Evolutionary conservation across 177 flowering plant genomes (phyloP), one percentile per base, ranked within the genome.

Genomic region (Telopea speciosissima): DNA sequence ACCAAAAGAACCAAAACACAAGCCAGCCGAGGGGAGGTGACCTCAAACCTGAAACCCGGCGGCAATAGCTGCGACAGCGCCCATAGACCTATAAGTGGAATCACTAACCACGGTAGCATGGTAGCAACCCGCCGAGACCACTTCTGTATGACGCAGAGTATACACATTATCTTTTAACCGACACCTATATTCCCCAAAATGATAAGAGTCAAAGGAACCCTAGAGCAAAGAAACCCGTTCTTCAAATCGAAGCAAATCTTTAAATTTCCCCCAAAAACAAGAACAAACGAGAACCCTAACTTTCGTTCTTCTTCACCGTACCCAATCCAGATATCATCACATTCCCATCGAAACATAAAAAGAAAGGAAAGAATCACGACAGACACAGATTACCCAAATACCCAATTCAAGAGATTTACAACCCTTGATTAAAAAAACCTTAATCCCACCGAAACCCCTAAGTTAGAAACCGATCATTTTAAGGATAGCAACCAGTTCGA

Each of bases 61-160:
- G 97, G 98, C 70, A 94, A 69, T 19, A 94, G 83, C 84, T 92
- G 98, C 9, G 97, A 94, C 21, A 94, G 75, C n/a, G 90, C 93
- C 98, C 98, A 94, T 33, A 94, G 80, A 25, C 91, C 96, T 68
- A 94, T 89, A 2, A 92, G 84, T 10, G 97, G 98, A 71, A 94
- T 86, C 26, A 92, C 95, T 73, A 94, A 86, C 98, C 98, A 94
- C 40, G 97, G 98, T 63, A 94, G 87, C 97, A 92, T 89, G 71
- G 95, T 92, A 60, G 98, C 95, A 74, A 89, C 85, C 75, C 88
- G 82, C 78, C 95, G 90, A 71, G 97, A 90, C 96, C 97, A 90
- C 93, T 88, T 93, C 82, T 90, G 98, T 78, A 91, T 82, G 65
- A 84, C 91, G 73, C 98, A 94, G 69, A 91, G 88, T 85, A 89